Percentiles rank a stretch among this genome's conserved stretches.
Evolutionary conservation across 1,139 yeast genomes (phyloP).

Genomic region (Protomyces inundatus): DNA sequence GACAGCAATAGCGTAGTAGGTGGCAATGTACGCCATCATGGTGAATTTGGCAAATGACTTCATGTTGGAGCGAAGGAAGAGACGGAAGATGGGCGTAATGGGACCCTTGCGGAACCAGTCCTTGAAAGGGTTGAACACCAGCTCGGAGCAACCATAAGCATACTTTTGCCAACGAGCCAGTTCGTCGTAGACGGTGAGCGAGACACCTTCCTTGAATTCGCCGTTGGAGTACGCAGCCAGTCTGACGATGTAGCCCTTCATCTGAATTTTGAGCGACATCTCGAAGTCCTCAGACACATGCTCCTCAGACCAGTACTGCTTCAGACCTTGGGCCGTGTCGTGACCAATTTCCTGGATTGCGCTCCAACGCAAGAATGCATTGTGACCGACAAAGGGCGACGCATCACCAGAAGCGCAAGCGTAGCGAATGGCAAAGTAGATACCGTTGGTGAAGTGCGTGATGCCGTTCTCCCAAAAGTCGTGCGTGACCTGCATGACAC

Average conservation of each 20-base stretch:
- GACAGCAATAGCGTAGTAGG: constrained; percentile 30
- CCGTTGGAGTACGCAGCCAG: constrained; percentile 28
- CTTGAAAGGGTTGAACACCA: constrained; percentile 28
- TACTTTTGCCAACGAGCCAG: constrained; percentile 31
- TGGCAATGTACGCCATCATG: constrained; percentile 30
- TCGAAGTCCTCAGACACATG: constrained; percentile 30
- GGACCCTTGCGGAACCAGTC: constrained; percentile 27
- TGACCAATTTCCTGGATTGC: constrained; percentile 29
- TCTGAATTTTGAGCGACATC: constrained; percentile 30
- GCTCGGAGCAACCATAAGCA: constrained; percentile 31
- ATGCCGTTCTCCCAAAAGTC: constrained; percentile 29
- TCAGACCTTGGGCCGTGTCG: constrained; percentile 3
- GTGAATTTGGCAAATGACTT: constrained; percentile 30
- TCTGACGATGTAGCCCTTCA: constrained; percentile 29
- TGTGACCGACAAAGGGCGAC: constrained; percentile 29
- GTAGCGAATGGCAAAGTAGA: constrained; percentile 28
- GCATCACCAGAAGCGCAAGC: constrained; percentile 29
- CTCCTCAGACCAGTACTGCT: constrained; percentile 26
- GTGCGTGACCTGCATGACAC: constrained; percentile 29
- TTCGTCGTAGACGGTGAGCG: constrained; percentile 31
- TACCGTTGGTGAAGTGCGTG: constrained; percentile 29
- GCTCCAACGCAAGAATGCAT: constrained; percentile 28
- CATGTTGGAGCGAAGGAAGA: constrained; percentile 28
- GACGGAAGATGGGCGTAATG: constrained; percentile 29
- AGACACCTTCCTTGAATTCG: constrained; percentile 31